These are phyloP conservation scores for Candida peoriensis DNA, from an alignment of 805 yeast species.

Conservation along the genomic window DNA sequence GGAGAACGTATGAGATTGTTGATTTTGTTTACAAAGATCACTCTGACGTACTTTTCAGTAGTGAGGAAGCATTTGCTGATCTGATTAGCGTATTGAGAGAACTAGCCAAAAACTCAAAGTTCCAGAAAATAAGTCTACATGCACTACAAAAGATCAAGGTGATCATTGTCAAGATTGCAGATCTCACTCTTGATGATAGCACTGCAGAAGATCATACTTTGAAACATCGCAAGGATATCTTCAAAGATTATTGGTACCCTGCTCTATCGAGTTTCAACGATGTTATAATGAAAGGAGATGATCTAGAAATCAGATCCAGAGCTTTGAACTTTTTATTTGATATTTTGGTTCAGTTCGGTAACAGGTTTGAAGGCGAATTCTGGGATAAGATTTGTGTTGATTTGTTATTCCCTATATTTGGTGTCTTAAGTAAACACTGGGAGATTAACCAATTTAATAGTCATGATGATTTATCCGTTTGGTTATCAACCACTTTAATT, in stretches of 20 bases:
- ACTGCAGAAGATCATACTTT: constrained; percentile 16
- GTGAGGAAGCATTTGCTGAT: constrained; percentile 58
- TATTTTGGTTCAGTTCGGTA: constrained; percentile 73
- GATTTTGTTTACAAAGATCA: constrained; percentile 57
- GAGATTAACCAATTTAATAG: constrained; percentile 59
- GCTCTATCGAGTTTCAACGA: constrained; percentile 81
- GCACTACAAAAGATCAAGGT: constrained; percentile 69
- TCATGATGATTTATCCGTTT: constrained; percentile 85
- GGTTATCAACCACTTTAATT: constrained; percentile 94
- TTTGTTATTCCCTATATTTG: constrained; percentile 85
- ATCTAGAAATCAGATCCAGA: constrained; percentile 86
- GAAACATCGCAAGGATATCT: constrained; percentile 34
- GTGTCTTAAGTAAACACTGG: constrained; percentile 71
- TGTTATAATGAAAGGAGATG: constrained; percentile 89
- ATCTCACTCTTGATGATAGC: constrained; percentile 27
- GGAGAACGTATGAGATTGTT: constrained; percentile 58
- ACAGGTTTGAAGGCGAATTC: constrained; percentile 62
- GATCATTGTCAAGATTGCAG: constrained; percentile 56
- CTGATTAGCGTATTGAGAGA: constrained; percentile 73
- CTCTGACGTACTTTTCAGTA: constrained; percentile 56
- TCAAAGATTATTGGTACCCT: constrained; percentile 76
- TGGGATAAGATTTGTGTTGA: constrained; percentile 82
- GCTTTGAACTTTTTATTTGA: constrained; percentile 83
- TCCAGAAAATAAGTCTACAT: constrained; percentile 75
- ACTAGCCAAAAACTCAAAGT: constrained; percentile 77